Percentiles rank a stretch among this genome's conserved stretches.
Evolutionary conservation across 1,139 yeast genomes (phyloP).

Genomic region (Geotrichum bryndzae): DNA sequence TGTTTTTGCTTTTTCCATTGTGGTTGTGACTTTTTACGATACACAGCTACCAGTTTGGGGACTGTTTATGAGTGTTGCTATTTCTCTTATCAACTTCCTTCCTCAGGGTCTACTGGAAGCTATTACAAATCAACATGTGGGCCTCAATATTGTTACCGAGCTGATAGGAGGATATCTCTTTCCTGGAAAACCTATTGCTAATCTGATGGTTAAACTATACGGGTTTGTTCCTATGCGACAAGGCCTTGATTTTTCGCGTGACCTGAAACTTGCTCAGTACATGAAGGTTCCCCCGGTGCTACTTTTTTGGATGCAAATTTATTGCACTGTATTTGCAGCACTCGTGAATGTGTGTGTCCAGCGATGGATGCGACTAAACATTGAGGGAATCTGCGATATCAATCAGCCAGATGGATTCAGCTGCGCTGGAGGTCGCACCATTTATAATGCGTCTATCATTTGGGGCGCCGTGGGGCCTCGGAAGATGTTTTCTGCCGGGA

Average conservation of each 20-base stretch:
- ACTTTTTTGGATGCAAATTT: conserved; percentile 44
- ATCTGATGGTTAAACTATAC: conserved; percentile 44
- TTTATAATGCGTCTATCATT: conserved; percentile 45
- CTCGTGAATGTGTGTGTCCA: conserved; percentile 35
- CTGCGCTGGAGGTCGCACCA: conserved; percentile 42
- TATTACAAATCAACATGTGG: conserved; percentile 43
- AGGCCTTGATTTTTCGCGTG: conserved; percentile 43
- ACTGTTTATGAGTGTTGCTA: conserved; percentile 42
- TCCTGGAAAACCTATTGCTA: conserved; percentile 48
- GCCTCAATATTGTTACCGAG: conserved; percentile 46
- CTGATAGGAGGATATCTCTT: conserved; percentile 46
- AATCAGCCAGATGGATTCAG: conserved; percentile 39
- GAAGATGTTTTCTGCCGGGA: conserved; percentile 38
- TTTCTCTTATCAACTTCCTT: conserved; percentile 43
- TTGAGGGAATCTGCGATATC: conserved; percentile 42
- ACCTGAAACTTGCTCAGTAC: conserved; percentile 48
- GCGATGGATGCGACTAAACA: conserved; percentile 40
- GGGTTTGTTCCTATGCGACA: conserved; percentile 48
- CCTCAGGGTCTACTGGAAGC: conserved; percentile 45
- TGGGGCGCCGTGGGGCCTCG: conserved; percentile 56
- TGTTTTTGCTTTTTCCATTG: conserved; percentile 44
- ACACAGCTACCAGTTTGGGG: conserved; percentile 45
- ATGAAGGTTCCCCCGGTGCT: conserved; percentile 30
- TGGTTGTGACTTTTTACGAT: conserved; percentile 37
- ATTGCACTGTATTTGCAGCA: conserved; percentile 33